These are phyloP conservation scores for Skeletonema potamos DNA, from an alignment of 108 stramenopile genomes.

Conservation along the genomic window DNA sequence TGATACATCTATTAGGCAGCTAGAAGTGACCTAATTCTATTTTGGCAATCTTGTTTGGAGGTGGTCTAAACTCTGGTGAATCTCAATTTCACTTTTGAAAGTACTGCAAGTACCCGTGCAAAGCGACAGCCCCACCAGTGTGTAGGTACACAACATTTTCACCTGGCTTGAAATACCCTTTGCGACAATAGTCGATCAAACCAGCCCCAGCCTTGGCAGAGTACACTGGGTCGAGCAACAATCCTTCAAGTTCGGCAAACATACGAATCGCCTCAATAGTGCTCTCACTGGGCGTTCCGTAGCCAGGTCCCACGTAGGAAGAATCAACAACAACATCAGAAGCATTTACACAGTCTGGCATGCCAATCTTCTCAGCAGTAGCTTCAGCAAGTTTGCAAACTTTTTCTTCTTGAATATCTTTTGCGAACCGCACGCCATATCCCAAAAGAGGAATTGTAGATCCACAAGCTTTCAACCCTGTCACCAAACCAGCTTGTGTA, in stretches of 20 bases:
- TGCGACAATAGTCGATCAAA: conserved; percentile 36
- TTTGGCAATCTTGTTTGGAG: background rate
- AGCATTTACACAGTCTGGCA: conserved; percentile 2
- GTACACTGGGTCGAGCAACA: conserved; percentile 50
- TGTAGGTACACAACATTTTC: conserved; percentile 46
- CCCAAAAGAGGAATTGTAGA: conserved; percentile 20
- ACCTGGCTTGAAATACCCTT: conserved; percentile 27
- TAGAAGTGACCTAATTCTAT: background rate
- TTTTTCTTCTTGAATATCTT: conserved; percentile 25
- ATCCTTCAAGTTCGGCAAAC: conserved; percentile 39
- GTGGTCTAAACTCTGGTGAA: background rate
- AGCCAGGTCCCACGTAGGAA: conserved; percentile 45
- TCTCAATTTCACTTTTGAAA: background rate
- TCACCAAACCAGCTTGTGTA: conserved; percentile 38
- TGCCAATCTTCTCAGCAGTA: conserved; percentile 8
- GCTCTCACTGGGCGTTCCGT: conserved; percentile 33
- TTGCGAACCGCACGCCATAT: conserved; percentile 23
- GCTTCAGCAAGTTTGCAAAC: conserved; percentile 22
- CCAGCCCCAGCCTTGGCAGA: conserved; percentile 46
- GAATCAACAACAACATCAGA: conserved; percentile 21
- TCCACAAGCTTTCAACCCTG: conserved; percentile 13
- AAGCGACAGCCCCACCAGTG: conserved; percentile 32
- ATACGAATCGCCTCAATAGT: conserved; percentile 41
- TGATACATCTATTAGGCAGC: too few species aligned
- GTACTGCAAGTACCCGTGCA: background rate